Evolutionary conservation across 768 basidiomycete genomes (phyloP), one percentile per base, ranked within the genome.

Genomic region (Xerocomellus intermedius): DNA sequence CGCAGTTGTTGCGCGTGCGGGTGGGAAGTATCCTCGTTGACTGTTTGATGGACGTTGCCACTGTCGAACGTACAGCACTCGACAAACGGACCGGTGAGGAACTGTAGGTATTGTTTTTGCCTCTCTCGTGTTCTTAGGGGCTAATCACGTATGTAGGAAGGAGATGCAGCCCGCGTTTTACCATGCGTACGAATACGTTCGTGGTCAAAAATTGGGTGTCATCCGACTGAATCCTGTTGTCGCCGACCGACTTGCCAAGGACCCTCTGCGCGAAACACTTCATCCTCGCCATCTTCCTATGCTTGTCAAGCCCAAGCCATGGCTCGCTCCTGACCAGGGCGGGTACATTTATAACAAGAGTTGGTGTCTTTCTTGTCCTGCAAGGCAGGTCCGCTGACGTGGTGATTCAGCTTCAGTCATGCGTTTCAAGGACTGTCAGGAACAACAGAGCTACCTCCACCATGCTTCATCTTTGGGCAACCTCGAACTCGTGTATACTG

Each of bases 281-380:
- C 94, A 96, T 72, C 94, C 96, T 16, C 90, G 94, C 2, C 91
- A 96, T 70, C 79, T 99, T 22, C 96, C 96, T 9, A 99, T 98
- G 97, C 79, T 99, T 8, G 81, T 95, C 24, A 85, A 86, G 57
- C 96, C 96, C 2, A 86, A 86, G 59, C 91, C 92, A 0, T 98
- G 95, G 96, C 64, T 89, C 2, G 76, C 77, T 53, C 79, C 84
- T 58, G 81, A 88, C 50, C 75, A 86, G 42, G 96, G 97, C 5
- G 91, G 87, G 1, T 98, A 98, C 67, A 72, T 96, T 22, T 83
- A 85, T 61, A 91, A 86, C 66, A 82, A 79, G 58, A 82, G 91
- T 91, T 64, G 48, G 85, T 73, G 6, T 42, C 5, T 8, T 42
- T 13, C 7, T 50, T 10, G 28, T 50, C 12, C 17, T 38, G 12